phyloP scores from a whole-genome alignment of 805 yeast species.

The Yarrowia sp. region DNA sequence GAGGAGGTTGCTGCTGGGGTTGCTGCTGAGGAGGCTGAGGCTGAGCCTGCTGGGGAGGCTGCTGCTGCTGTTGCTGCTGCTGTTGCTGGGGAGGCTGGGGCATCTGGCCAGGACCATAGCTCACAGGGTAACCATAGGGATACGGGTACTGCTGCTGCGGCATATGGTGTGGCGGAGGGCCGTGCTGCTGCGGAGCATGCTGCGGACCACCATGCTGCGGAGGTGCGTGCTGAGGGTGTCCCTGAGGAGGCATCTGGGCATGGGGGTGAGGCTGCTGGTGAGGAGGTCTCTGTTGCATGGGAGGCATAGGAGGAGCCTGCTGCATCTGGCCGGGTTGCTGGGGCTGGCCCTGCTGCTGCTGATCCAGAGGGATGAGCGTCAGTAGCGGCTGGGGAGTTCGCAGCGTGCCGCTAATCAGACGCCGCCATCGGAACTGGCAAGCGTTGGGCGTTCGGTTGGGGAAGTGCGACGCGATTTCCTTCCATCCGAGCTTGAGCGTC shows the following conservation, averaged over 20 bases:
- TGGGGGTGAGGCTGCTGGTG: constrained; percentile 1
- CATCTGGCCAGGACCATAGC: not conserved
- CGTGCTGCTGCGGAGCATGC: not conserved
- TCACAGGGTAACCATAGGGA: not conserved
- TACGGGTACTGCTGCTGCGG: constrained; percentile 26
- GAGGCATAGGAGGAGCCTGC: not conserved
- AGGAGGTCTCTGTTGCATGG: constrained; percentile 22
- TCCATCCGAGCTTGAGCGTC: constrained; percentile 82
- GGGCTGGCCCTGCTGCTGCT: constrained; percentile 1
- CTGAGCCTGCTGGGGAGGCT: not conserved
- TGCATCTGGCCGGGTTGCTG: constrained; percentile 29
- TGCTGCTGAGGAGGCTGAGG: not conserved
- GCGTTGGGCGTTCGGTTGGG: constrained; percentile 83
- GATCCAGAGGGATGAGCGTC: constrained; percentile 19
- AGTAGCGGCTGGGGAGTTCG: constrained; percentile 32
- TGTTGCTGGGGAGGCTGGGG: not conserved
- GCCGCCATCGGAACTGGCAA: constrained; percentile 86
- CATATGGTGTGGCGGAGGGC: constrained; percentile 28
- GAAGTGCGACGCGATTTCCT: constrained; percentile 78
- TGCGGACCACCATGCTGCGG: not conserved
- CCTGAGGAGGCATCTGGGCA: constrained; percentile 13
- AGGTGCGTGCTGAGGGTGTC: constrained; percentile 22
- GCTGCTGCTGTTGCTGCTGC: not conserved
- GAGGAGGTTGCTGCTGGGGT: not conserved
- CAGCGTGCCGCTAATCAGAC: constrained; percentile 51